Evolutionary conservation across 2,329 filamentous ascomycete genomes (phyloP).

Genomic region (Fusarium lateritium): DNA sequence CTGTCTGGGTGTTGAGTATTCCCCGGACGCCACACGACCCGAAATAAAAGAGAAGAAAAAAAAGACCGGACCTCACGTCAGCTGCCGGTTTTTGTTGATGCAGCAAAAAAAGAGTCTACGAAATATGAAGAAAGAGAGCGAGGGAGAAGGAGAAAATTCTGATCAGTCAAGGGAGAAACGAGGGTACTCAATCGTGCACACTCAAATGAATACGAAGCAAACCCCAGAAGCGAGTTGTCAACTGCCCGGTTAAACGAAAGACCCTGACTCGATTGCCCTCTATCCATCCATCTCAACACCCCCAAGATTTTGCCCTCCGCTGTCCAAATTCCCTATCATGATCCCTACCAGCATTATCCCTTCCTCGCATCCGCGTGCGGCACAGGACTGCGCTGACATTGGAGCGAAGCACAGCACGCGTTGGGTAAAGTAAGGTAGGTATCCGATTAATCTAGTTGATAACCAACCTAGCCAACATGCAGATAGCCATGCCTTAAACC

Average conservation of each 20-base stretch:
- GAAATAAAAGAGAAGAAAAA: slow-evolving; percentile 8
- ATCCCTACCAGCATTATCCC: slow-evolving; percentile 43
- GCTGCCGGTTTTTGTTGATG: slow-evolving; percentile 17
- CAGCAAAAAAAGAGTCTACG: slow-evolving; percentile 15
- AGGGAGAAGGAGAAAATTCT: slow-evolving; percentile 23
- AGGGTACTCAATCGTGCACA: slow-evolving; percentile 29
- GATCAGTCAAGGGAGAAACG: slow-evolving; percentile 34
- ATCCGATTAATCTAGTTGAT: slow-evolving; percentile 21
- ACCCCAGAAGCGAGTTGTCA: slow-evolving; percentile 42
- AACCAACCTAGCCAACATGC: slow-evolving; percentile 17
- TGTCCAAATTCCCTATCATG: slow-evolving; percentile 42
- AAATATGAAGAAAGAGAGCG: slow-evolving; percentile 15
- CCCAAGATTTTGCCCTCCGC: slow-evolving; percentile 18
- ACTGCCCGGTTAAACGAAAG: slow-evolving; percentile 22
- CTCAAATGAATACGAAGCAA: slow-evolving; percentile 43
- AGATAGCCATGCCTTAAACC: slow-evolving; percentile 19
- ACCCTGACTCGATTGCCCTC: slow-evolving; percentile 38
- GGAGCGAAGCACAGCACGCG: slow-evolving; percentile 19
- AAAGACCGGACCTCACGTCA: slow-evolving; percentile 15
- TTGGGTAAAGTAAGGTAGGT: slow-evolving; percentile 18
- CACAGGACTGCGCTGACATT: slow-evolving; percentile 38
- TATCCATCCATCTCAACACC: slow-evolving; percentile 24
- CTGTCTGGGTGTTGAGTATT: slow-evolving; percentile 20
- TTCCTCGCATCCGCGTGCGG: slow-evolving; percentile 33
- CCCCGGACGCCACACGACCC: slow-evolving; percentile 27